Evolutionary conservation across 495 filamentous ascomycete genomes (phyloP), one percentile per base, ranked within the genome.

Genomic region (Bryoglossum gracile): DNA sequence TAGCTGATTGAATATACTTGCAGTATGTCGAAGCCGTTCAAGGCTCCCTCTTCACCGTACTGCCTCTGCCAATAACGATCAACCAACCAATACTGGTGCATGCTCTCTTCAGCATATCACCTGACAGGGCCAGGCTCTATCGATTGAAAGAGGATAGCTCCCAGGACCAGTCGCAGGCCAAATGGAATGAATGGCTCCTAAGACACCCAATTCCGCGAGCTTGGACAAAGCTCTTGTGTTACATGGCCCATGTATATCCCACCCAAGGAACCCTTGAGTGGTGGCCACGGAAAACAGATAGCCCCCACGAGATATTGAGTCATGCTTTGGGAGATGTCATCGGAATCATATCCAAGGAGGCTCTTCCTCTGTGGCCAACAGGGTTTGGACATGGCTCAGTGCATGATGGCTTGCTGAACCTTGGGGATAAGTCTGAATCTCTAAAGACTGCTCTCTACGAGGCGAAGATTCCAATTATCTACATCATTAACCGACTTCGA

Each of bases 1-100:
- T 1, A 13, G 16, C 23, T 33, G 21, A 14, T 24, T 8, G 26
- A 19, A 17, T 8, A 4, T 30, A 21, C 30, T 41, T 30, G 16
- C 23, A 21, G 5, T 43, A 18, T 50, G 55, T 50, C 21, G 18
- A 46, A 13, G 32, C 17, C n/a, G 10, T n/a, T 1, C 23, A 40
- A 5, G 62, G 63, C 14, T 56, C 53, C 2, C 60, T 72, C 6
- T 72, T 69, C 50, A 68, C 61, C 10, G 67, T 60, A 3, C 51
- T 72, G 10, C 68, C 63, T 10, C 52, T 72, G 18, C 66, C 68
- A n/a, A 56, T 68, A 28, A 17, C 33, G 18, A 65, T 57, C 3
- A 55, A 61, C 6, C 68, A 71, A 16, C 68, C 67, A 8, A 61
- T 65, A 13, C 68, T 68, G 35, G 63, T 72, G 4, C 68, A 72